phyloP scores from a whole-genome alignment of 176 grass and related monocot species.

The Tillandsia fasciculata region DNA sequence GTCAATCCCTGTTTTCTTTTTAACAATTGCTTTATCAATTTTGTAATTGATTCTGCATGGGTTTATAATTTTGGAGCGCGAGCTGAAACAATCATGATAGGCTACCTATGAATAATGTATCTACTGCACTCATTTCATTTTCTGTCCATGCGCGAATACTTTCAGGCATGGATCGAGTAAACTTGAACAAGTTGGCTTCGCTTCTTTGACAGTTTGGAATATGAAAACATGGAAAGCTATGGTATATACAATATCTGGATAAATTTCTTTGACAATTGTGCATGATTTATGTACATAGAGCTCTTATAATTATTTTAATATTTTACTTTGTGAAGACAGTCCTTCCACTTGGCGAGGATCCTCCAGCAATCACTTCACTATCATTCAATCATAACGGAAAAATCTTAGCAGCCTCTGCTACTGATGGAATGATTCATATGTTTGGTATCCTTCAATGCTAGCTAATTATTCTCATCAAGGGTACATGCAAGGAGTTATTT shows the following conservation, averaged over 20 bases:
- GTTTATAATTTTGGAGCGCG: not conserved
- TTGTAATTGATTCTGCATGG: not conserved
- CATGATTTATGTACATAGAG: not conserved
- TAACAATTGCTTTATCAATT: constrained; percentile 5
- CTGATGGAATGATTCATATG: constrained; percentile 99
- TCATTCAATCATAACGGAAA: constrained; percentile 99
- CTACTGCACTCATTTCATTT: not conserved
- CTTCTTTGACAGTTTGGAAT: constrained; percentile 85
- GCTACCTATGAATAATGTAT: not conserved
- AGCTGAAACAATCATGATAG: not conserved
- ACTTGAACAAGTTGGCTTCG: constrained; percentile 78
- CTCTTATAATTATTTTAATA: constrained; percentile 10
- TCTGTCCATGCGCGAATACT: not conserved
- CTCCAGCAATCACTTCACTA: constrained; percentile 86
- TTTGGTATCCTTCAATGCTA: constrained; percentile 76
- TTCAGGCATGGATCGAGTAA: constrained; percentile 53
- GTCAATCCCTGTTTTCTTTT: not conserved
- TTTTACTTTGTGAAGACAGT: constrained; percentile 55
- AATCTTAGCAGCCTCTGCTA: constrained; percentile 83
- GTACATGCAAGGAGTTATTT: not conserved
- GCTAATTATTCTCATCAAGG: not conserved
- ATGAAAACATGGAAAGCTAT: constrained; percentile 96
- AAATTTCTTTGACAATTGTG: not conserved
- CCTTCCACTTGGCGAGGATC: constrained; percentile 95
- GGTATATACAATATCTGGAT: constrained; percentile 29